Conservation (phyloP, 768 basidiomycete species). For the Pleurotus giganteus region DNA sequence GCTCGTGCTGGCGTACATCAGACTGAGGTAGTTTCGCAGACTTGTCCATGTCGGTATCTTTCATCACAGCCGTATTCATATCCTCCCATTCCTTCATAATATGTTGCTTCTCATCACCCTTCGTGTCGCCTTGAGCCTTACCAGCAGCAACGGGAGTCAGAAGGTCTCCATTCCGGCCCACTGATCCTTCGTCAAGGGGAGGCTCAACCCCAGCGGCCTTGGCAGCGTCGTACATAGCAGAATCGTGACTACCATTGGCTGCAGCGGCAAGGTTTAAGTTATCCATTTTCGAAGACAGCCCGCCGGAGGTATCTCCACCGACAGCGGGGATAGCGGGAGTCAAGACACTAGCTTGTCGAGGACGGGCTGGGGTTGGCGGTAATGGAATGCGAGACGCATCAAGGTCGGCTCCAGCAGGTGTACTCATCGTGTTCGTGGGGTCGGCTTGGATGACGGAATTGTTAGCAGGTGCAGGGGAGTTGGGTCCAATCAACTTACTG, state of each 20-base stretch:
- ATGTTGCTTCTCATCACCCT: neutral
- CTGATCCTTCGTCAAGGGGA: neutral
- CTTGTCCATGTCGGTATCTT: neutral
- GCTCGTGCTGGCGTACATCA: neutral
- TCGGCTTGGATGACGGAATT: neutral
- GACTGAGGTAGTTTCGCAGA: neutral
- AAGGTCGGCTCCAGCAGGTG: neutral
- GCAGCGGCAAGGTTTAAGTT: neutral
- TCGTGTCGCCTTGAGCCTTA: neutral
- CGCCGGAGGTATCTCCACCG: neutral
- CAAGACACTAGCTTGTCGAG: neutral
- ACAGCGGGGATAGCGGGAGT: neutral
- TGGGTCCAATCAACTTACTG: no score
- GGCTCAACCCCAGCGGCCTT: constrained; percentile 4
- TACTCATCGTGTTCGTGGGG: neutral
- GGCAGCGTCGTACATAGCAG: neutral
- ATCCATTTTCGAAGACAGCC: neutral
- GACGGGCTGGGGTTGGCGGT: neutral
- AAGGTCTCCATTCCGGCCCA: no score
- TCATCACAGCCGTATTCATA: neutral
- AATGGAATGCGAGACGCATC: neutral
- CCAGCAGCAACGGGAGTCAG: no score
- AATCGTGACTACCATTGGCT: neutral
- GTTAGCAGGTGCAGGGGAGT: neutral
- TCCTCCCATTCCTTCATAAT: constrained; percentile 5